A percentile compares a stretch with the other conserved stretches of the same genome.
Conservation (phyloP, 768 basidiomycete genomes). For the Dioszegia aurantiaca region DNA sequence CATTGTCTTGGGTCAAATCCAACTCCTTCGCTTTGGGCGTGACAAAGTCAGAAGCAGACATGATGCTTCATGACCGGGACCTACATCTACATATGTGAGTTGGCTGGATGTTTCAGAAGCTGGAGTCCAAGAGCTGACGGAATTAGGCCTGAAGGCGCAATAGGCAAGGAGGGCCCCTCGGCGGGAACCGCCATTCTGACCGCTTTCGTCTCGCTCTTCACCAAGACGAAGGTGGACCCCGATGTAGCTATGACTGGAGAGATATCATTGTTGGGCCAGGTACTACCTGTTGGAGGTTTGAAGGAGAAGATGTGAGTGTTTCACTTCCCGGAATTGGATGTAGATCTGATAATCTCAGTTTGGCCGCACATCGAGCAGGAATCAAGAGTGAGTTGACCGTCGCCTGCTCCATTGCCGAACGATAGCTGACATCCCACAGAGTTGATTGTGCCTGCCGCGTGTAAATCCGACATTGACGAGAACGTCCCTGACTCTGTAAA, state of each 20-base stretch:
- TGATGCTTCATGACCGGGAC: slow-evolving; percentile 79
- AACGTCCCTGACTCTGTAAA: slow-evolving; percentile 96
- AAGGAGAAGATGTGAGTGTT: slow-evolving; percentile 58
- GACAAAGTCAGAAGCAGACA: slow-evolving; percentile 66
- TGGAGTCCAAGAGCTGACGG: slow-evolving; percentile 13
- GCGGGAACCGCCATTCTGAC: slow-evolving; percentile 91
- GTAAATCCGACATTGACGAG: slow-evolving; percentile 91
- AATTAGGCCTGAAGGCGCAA: slow-evolving; percentile 48
- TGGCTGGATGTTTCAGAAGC: not conserved
- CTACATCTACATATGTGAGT: slow-evolving; percentile 86
- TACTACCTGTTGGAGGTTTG: slow-evolving; percentile 89
- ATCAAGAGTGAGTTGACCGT: slow-evolving; percentile 69
- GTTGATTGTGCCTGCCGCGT: slow-evolving; percentile 59
- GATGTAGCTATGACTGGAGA: slow-evolving; percentile 99
- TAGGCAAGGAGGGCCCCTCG: slow-evolving; percentile 80
- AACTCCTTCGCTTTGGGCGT: slow-evolving; percentile 88
- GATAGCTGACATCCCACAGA: slow-evolving; percentile 31
- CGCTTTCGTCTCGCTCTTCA: slow-evolving; percentile 88
- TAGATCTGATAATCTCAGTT: slow-evolving; percentile 55
- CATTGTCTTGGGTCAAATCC: slow-evolving; percentile 84
- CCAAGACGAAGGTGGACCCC: slow-evolving; percentile 73
- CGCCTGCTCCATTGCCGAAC: slow-evolving; percentile 54
- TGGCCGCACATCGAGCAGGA: slow-evolving; percentile 93
- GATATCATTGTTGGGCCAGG: slow-evolving; percentile 92
- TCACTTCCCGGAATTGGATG: not conserved